Conservation (phyloP, 345 rosid species). For the Conringia planisiliqua region DNA sequence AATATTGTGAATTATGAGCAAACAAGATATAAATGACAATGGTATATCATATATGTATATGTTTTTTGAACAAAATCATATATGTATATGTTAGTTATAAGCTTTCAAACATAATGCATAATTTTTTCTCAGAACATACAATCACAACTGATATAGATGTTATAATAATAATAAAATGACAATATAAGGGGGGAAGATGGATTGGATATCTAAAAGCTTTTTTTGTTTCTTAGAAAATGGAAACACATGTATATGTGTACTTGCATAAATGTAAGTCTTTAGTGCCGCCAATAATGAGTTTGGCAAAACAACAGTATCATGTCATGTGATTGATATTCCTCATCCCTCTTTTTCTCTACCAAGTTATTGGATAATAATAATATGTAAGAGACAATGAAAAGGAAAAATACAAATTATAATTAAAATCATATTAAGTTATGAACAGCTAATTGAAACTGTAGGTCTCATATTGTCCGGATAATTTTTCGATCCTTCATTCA, state of each 20-base stretch:
- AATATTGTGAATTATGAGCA: background rate
- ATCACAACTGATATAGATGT: background rate
- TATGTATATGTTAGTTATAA: too few relatives aligned
- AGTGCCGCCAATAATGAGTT: constrained; percentile 30
- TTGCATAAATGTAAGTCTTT: constrained; percentile 9
- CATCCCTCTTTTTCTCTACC: background rate
- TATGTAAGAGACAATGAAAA: background rate
- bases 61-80: too few relatives aligned
- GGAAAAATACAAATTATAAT: background rate
- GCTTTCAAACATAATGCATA: background rate
- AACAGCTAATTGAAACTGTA: constrained; percentile 34
- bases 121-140: background rate
- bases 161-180: background rate
- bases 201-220: background rate
- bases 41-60: background rate
- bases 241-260: constrained; percentile 27
- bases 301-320: constrained; percentile 30
- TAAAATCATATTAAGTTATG: constrained; percentile 4
- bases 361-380: constrained; percentile 25
- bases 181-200: background rate
- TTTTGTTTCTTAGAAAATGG: background rate
- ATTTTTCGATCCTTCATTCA: background rate
- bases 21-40: background rate
- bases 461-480: constrained; percentile 22
- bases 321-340: constrained; percentile 31